phyloP scores from a whole-genome alignment of 192 early-diverging fungal genomes.

The Rhizophagus clarus region DNA sequence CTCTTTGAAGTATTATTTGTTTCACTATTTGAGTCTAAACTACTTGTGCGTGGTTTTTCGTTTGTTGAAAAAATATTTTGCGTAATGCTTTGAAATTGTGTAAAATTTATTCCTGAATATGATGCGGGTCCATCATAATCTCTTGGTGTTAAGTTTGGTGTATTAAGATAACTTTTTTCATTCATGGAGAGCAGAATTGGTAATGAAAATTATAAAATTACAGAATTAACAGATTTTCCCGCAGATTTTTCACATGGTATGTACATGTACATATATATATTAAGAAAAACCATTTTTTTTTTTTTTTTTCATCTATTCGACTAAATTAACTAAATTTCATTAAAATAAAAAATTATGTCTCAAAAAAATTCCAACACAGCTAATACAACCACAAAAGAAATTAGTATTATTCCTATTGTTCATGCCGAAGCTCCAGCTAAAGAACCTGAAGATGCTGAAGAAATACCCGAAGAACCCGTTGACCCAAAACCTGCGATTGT shows the following conservation, averaged over 20 bases:
- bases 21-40: background rate
- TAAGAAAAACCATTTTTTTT: background rate
- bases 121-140: background rate
- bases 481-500: conserved; percentile 63
- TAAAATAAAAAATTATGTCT: background rate
- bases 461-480: conserved; percentile 54
- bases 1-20: conserved; percentile 27
- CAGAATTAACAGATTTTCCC: background rate
- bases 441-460: conserved; percentile 48
- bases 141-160: background rate
- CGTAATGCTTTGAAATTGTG: background rate
- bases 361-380: background rate
- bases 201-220: background rate
- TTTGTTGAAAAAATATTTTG: background rate
- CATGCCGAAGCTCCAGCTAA: conserved; percentile 59
- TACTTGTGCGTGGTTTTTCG: background rate
- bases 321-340: too few species aligned
- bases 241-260: too few species aligned
- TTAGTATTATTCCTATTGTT: conserved; percentile 56
- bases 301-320: too few species aligned
- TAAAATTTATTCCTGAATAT: background rate
- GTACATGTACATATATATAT: too few species aligned
- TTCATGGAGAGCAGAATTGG: background rate
- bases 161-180: background rate
- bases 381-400: background rate